These are phyloP conservation scores for Penicillium sp. DNA, from an alignment of 2,329 filamentous ascomycete genomes.

Conservation along the genomic window DNA sequence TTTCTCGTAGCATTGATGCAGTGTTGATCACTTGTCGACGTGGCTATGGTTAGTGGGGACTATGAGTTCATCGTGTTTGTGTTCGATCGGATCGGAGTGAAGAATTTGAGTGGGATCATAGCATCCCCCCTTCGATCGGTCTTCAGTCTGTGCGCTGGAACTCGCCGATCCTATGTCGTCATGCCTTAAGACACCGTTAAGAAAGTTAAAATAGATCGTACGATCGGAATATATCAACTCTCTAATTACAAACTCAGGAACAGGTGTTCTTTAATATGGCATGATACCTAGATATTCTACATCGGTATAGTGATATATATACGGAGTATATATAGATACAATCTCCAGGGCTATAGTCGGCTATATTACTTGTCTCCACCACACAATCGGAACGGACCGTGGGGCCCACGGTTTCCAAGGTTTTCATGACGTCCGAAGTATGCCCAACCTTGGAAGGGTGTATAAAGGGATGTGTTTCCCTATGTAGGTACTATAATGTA, in stretches of 20 bases:
- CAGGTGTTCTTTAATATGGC: not conserved
- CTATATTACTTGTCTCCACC: not conserved
- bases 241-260: not conserved
- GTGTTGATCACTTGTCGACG: not conserved
- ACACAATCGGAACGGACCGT: constrained; percentile 10
- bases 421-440: not conserved
- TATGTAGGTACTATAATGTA: not conserved
- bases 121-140: not conserved
- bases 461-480: not conserved
- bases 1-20: not conserved
- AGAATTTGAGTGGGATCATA: not conserved
- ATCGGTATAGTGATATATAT: not conserved
- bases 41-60: not conserved
- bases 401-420: constrained; percentile 7
- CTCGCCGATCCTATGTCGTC: constrained; percentile 3
- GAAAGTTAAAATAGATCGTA: not conserved
- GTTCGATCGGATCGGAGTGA: not conserved
- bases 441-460: not conserved
- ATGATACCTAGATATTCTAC: not conserved
- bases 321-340: too few species aligned
- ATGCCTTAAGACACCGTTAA: not conserved
- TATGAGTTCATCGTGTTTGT: not conserved
- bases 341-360: not conserved
- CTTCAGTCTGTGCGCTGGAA: constrained; percentile 4
- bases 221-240: not conserved